Evolutionary conservation across 164 flowering plant species (phyloP).

Genomic region (Pachysandra terminalis): DNA sequence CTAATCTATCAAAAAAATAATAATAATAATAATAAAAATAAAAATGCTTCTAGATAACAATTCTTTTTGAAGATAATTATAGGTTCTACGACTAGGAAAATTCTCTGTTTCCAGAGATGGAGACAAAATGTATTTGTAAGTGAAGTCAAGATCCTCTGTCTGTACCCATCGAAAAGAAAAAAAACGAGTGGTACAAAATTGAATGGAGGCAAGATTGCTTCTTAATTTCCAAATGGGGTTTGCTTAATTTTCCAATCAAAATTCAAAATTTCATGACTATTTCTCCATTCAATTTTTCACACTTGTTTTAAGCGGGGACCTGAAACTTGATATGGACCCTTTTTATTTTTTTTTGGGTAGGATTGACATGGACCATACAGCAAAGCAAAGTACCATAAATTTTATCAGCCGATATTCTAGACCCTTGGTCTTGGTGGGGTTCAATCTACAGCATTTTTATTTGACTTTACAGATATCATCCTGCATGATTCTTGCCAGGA

Average conservation of each 20-base stretch:
- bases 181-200: neutral
- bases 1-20: too few relatives aligned
- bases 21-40: too few relatives aligned
- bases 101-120: neutral
- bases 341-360: too few relatives aligned
- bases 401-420: neutral
- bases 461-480: slow-evolving; percentile 6
- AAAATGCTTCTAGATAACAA: too few relatives aligned
- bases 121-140: too few relatives aligned
- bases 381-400: slow-evolving; percentile 2
- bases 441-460: slow-evolving; percentile 9
- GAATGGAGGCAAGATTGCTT: neutral
- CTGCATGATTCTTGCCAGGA: slow-evolving; percentile 3
- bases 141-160: neutral
- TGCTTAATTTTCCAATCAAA: neutral
- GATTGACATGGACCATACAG: slow-evolving; percentile 15
- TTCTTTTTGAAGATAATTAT: too few relatives aligned
- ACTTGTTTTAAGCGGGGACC: neutral
- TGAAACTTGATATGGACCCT: neutral
- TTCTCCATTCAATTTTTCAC: neutral
- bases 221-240: neutral
- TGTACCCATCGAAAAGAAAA: neutral
- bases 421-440: slow-evolving; percentile 7
- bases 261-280: neutral
- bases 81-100: too few relatives aligned